These are phyloP conservation scores for Cyberlindnera maclurae DNA, from an alignment of 805 yeast genomes.

Conservation along the genomic window DNA sequence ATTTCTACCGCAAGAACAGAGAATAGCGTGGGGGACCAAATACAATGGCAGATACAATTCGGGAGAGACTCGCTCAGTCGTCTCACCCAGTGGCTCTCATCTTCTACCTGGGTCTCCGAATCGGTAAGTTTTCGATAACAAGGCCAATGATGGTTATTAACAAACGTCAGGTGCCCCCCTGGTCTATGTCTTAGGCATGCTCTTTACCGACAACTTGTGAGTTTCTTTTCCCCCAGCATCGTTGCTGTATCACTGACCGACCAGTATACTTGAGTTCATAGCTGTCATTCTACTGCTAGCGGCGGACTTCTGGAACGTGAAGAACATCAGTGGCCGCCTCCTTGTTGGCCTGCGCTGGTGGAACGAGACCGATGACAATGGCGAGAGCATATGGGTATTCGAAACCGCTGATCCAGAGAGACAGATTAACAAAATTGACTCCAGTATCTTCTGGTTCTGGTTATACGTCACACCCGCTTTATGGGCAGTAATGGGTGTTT, in stretches of 20 bases:
- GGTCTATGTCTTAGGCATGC: conserved; percentile 62
- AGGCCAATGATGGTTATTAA: not conserved
- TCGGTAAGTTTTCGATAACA: conserved; percentile 27
- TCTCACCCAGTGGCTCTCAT: conserved; percentile 79
- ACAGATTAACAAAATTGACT: conserved; percentile 83
- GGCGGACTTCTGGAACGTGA: conserved; percentile 90
- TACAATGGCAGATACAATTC: conserved; percentile 16
- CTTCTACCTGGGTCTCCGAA: conserved; percentile 54
- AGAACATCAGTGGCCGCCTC: conserved; percentile 84
- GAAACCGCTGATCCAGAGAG: conserved; percentile 73
- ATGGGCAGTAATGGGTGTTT: conserved; percentile 68
- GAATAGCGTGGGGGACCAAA: not conserved
- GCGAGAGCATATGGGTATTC: conserved; percentile 65
- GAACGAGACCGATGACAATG: conserved; percentile 67
- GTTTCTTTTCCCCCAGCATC: no score
- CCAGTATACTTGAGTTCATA: conserved; percentile 66
- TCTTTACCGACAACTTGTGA: conserved; percentile 55
- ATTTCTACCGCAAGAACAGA: not conserved
- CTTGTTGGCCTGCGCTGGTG: conserved; percentile 95
- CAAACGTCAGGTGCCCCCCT: conserved; percentile 42
- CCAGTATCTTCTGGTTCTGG: conserved; percentile 80
- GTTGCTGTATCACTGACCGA: no score
- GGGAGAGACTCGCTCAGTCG: conserved; percentile 51
- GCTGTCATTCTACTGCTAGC: conserved; percentile 68
- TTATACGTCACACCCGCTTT: conserved; percentile 66